These are phyloP conservation scores for Calycina herbarum DNA, from an alignment of 2,329 filamentous ascomycete genomes.

Conservation along the genomic window DNA sequence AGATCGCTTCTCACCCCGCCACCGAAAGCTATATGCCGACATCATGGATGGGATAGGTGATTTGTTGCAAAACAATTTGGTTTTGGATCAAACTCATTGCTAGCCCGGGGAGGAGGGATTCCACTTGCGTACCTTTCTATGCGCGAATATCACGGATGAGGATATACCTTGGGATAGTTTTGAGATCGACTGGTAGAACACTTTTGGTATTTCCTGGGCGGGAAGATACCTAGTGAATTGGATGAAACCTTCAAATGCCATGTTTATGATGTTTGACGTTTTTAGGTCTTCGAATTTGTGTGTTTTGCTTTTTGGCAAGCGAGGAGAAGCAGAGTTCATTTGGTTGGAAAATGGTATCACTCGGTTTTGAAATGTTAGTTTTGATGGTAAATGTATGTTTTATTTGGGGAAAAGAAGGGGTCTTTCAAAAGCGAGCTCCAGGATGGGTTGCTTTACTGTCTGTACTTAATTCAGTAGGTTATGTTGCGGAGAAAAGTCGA, in stretches of 20 bases:
- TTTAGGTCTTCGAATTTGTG: neutral
- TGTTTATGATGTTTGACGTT: neutral
- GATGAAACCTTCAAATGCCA: neutral
- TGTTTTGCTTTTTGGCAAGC: neutral
- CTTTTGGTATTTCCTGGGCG: no score
- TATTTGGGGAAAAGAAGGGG: no score
- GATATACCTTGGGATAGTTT: slow-evolving; percentile 2
- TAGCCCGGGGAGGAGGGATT: neutral
- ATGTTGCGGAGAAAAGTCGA: no score
- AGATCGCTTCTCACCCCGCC: neutral
- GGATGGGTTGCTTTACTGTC: no score
- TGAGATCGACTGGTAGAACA: neutral
- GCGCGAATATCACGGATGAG: neutral
- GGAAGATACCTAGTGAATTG: neutral
- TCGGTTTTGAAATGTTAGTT: no score
- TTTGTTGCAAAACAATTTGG: neutral
- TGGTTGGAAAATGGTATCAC: no score
- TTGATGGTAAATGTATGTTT: no score
- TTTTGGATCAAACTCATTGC: neutral
- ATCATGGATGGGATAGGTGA: neutral
- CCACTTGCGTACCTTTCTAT: neutral
- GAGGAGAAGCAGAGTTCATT: no score
- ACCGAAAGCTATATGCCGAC: neutral
- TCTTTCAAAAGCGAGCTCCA: no score
- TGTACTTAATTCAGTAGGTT: no score